These are phyloP conservation scores for Metschnikowia similis DNA, from an alignment of 805 yeast species.

Conservation along the genomic window DNA sequence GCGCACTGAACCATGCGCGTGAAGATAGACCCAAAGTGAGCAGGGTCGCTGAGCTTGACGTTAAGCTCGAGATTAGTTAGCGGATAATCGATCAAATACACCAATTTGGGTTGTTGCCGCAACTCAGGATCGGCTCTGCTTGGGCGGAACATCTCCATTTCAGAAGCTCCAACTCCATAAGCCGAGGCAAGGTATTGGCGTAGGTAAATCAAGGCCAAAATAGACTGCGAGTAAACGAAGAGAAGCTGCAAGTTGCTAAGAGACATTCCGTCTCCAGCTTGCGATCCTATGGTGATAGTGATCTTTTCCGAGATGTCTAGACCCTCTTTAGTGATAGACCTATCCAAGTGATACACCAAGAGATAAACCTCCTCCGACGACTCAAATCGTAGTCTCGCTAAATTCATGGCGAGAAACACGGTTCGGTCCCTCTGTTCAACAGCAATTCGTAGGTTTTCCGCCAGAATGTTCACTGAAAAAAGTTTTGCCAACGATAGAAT, in stretches of 20 bases:
- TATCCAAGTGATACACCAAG: conserved; percentile 42
- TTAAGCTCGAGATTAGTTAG: conserved; percentile 9
- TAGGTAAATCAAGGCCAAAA: conserved; percentile 15
- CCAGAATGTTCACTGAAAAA: conserved; percentile 12
- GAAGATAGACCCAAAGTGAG: conserved; percentile 12
- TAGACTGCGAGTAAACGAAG: conserved; percentile 16
- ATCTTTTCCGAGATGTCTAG: conserved; percentile 27
- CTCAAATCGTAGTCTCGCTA: conserved; percentile 33
- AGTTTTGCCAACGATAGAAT: conserved; percentile 23
- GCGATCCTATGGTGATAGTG: conserved; percentile 13
- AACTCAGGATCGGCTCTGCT: conserved; percentile 30
- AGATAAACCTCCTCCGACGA: conserved; percentile 50
- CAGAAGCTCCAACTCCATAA: conserved; percentile 20
- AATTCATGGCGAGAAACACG: conserved; percentile 30
- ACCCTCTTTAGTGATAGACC: conserved; percentile 39
- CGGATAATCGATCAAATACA: conserved; percentile 11
- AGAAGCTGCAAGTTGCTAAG: conserved; percentile 13
- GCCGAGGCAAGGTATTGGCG: conserved; percentile 18
- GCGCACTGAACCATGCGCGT: conserved; percentile 13
- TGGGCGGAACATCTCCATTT: conserved; percentile 26
- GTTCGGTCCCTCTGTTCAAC: conserved; percentile 20
- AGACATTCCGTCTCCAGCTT: conserved; percentile 14
- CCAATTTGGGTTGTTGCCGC: conserved; percentile 25
- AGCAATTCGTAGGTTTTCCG: conserved; percentile 8
- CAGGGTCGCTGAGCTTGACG: conserved; percentile 9